Evolutionary conservation across 1,139 yeast genomes (phyloP).

Genomic region (Yamadazyma atlantica): DNA sequence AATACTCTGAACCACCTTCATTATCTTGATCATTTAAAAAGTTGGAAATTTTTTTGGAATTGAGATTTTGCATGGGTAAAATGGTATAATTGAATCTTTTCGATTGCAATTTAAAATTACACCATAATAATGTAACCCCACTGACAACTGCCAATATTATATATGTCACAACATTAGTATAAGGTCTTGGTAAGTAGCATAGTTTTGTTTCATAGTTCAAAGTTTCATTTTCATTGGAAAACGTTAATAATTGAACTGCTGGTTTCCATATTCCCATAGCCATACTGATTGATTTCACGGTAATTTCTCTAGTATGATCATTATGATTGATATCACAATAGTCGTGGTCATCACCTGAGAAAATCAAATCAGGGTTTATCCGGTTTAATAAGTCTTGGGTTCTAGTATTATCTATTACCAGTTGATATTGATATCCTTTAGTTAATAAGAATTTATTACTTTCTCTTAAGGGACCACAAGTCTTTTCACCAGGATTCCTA

Average conservation of each 20-base stretch:
- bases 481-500: conserved; percentile 28
- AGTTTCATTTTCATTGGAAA: conserved; percentile 19
- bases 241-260: conserved; percentile 51
- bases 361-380: conserved; percentile 42
- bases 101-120: conserved; percentile 29
- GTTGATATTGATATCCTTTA: conserved; percentile 53
- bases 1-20: conserved; percentile 4
- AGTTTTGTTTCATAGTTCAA: conserved; percentile 38
- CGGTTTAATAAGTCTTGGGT: conserved; percentile 28
- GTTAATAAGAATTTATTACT: conserved; percentile 22
- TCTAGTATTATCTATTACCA: conserved; percentile 32
- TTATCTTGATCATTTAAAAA: conserved; percentile 24
- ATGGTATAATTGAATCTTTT: conserved; percentile 14
- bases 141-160: conserved; percentile 36
- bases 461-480: conserved; percentile 52
- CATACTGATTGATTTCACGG: conserved; percentile 58
- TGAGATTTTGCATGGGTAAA: conserved; percentile 15
- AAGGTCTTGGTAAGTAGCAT: conserved; percentile 53
- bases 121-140: conserved; percentile 27
- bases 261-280: conserved; percentile 59
- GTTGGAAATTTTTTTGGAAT: conserved; percentile 21
- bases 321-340: conserved; percentile 50
- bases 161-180: conserved; percentile 41
- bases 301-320: conserved; percentile 37
- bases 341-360: conserved; percentile 57